Conservation (phyloP, 768 basidiomycete species). For the Amanita pseudoporphyria region DNA sequence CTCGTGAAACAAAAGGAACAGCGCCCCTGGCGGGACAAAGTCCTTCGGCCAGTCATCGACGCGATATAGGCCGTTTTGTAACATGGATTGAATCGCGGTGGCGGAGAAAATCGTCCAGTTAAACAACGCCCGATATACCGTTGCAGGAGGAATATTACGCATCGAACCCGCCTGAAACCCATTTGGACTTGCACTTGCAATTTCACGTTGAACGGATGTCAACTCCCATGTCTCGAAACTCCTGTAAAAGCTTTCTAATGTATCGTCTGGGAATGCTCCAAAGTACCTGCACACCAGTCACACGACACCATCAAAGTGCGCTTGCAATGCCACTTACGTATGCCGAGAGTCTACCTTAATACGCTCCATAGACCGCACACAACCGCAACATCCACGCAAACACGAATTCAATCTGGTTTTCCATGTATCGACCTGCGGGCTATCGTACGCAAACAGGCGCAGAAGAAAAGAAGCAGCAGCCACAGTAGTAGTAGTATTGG, state of each 20-base stretch:
- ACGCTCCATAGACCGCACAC: constrained; percentile 56
- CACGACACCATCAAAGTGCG: background rate
- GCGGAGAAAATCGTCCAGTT: constrained; percentile 52
- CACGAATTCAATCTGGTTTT: constrained; percentile 44
- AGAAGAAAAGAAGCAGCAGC: constrained; percentile 76
- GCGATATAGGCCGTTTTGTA: constrained; percentile 23
- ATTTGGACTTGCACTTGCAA: constrained; percentile 7
- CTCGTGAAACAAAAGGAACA: constrained; percentile 48
- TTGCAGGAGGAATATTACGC: constrained; percentile 26
- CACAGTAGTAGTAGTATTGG: constrained; percentile 42
- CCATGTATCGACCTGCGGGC: constrained; percentile 53
- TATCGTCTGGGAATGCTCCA: constrained; percentile 45
- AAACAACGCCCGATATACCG: constrained; percentile 53
- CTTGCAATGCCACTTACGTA: constrained; percentile 48
- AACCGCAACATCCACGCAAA: constrained; percentile 55
- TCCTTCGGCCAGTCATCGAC: constrained; percentile 47
- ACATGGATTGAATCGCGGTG: constrained; percentile 30
- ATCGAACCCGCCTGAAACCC: constrained; percentile 9
- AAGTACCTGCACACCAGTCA: constrained; percentile 49
- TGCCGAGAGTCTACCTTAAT: constrained; percentile 54
- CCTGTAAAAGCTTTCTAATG: constrained; percentile 47
- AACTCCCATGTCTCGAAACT: constrained; percentile 64
- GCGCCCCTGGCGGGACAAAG: constrained; percentile 48
- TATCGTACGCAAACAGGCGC: constrained; percentile 71
- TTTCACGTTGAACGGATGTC: constrained; percentile 32